Percentiles rank a stretch among this genome's conserved stretches.
Conservation (phyloP, 1,139 yeast species). For the Candida sp. region DNA sequence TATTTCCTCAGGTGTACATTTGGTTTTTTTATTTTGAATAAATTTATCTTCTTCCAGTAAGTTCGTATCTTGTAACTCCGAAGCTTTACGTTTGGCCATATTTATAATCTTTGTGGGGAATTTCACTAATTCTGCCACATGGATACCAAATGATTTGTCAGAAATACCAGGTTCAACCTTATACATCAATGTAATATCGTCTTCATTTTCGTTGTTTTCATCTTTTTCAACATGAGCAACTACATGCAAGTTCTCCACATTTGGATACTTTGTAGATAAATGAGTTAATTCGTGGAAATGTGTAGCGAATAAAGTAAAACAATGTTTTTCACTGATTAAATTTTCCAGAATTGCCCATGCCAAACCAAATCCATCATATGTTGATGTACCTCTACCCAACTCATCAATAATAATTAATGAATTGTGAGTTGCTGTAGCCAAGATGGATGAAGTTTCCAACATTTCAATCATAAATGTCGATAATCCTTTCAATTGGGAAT, state of each 20-base stretch:
- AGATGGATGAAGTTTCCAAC: slow-evolving; percentile 92
- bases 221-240: slow-evolving; percentile 79
- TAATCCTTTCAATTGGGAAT: slow-evolving; percentile 93
- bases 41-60: slow-evolving; percentile 36
- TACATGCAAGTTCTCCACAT: slow-evolving; percentile 82
- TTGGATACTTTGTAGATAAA: slow-evolving; percentile 56
- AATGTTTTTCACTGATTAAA: slow-evolving; percentile 63
- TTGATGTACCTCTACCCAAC: slow-evolving; percentile 93
- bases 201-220: slow-evolving; percentile 28
- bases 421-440: slow-evolving; percentile 79
- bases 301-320: slow-evolving; percentile 91
- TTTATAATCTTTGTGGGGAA: slow-evolving; percentile 85
- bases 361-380: slow-evolving; percentile 96
- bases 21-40: slow-evolving; percentile 45
- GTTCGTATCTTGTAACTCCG: slow-evolving; percentile 72
- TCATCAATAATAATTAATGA: slow-evolving; percentile 93
- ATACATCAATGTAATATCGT: slow-evolving; percentile 83
- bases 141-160: slow-evolving; percentile 95
- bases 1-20: slow-evolving; percentile 53
- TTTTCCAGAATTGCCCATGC: slow-evolving; percentile 97
- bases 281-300: slow-evolving; percentile 95
- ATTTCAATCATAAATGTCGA: slow-evolving; percentile 98
- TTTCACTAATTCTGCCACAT: slow-evolving; percentile 93
- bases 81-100: slow-evolving; percentile 95
- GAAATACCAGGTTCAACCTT: slow-evolving; percentile 91